phyloP scores from a whole-genome alignment of 2,329 filamentous ascomycete species.

The Claviceps africana region DNA sequence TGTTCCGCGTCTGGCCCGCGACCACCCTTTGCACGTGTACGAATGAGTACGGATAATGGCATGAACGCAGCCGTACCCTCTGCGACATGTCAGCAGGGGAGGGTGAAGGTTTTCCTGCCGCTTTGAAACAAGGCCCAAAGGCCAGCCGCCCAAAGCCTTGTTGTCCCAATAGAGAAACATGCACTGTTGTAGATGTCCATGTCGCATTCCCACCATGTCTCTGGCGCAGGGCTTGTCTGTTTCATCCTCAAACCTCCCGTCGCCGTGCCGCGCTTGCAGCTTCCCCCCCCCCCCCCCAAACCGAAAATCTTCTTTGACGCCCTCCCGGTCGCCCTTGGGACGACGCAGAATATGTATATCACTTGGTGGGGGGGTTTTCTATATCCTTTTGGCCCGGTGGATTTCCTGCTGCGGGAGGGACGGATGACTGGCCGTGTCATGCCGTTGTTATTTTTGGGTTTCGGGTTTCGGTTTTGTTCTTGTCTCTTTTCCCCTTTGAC shows the following conservation, averaged over 20 bases:
- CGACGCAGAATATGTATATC: not conserved
- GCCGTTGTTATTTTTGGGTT: not conserved
- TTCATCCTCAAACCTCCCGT: not conserved
- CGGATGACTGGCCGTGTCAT: not conserved
- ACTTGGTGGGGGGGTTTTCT: too few relatives aligned
- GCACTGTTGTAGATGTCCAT: not conserved
- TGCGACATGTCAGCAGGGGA: not conserved
- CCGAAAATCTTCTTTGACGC: not conserved
- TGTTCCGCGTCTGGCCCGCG: not conserved
- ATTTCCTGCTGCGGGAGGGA: not conserved
- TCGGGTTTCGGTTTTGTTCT: not conserved
- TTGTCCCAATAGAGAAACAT: not conserved
- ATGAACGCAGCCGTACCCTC: not conserved
- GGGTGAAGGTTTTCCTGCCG: not conserved
- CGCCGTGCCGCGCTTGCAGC: not conserved
- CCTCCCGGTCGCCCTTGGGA: not conserved
- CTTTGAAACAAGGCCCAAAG: not conserved
- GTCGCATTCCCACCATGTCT: not conserved
- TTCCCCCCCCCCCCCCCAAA: too few relatives aligned
- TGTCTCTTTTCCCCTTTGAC: too few relatives aligned
- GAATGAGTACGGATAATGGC: not conserved
- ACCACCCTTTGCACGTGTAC: not conserved
- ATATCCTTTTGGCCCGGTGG: not conserved
- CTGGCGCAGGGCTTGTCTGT: not conserved
- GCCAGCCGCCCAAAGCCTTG: not conserved